phyloP scores from a whole-genome alignment of 495 filamentous ascomycete species.

The Penicillium malachiteum region DNA sequence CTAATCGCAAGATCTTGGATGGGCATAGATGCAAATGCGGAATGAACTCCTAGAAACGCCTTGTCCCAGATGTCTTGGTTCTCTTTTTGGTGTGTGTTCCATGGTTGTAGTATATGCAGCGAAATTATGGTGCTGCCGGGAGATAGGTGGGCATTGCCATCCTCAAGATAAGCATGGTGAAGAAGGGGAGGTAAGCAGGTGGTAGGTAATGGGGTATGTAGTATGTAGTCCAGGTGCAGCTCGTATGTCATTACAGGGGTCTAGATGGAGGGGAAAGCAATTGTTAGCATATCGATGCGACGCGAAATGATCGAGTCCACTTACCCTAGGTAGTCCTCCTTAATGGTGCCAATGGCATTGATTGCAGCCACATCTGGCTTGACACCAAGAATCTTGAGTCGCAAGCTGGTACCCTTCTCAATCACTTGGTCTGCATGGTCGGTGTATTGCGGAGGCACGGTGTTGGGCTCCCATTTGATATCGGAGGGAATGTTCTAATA shows the following conservation, averaged over 20 bases:
- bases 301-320: slow-evolving; percentile 8
- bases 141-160: not conserved
- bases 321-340: slow-evolving; percentile 69
- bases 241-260: slow-evolving; percentile 39
- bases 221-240: slow-evolving; percentile 6
- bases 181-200: not conserved
- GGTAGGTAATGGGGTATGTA: slow-evolving; percentile 16
- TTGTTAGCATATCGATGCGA: not conserved
- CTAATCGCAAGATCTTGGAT: not conserved
- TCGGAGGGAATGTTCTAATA: slow-evolving; percentile 83
- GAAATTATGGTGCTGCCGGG: not conserved
- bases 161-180: slow-evolving; percentile 10
- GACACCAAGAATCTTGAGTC: slow-evolving; percentile 89
- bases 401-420: slow-evolving; percentile 87
- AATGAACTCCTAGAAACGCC: slow-evolving; percentile 2
- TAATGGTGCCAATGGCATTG: slow-evolving; percentile 96
- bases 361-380: slow-evolving; percentile 89
- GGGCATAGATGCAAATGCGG: slow-evolving; percentile 2
- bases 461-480: slow-evolving; percentile 89
- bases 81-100: not conserved
- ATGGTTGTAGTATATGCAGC: not conserved
- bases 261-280: slow-evolving; percentile 10
- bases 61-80: not conserved
- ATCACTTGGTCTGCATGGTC: slow-evolving; percentile 90
- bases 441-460: slow-evolving; percentile 79